Evolutionary conservation across 1,284 basidiomycete species (phyloP), one percentile per base, ranked within the genome.

Genomic region (Moesziomyces aphidis): DNA sequence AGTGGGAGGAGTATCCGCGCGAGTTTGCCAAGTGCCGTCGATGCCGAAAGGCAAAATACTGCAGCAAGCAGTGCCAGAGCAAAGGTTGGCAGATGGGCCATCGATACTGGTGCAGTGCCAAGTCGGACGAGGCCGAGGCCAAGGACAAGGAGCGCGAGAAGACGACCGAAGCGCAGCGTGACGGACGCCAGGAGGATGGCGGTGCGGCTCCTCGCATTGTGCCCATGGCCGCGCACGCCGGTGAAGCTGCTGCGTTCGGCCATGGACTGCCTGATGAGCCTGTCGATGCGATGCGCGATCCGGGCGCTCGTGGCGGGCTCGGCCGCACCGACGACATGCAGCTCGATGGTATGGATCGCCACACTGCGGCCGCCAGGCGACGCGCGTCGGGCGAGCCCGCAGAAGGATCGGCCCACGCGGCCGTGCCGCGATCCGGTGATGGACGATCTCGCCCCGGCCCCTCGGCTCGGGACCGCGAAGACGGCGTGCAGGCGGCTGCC

Each of bases 41-140:
- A 70, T 99, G 97, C 87, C 87, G 95, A 77, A 98, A 98, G 86
- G 96, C 96, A 11, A 99, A 99, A 86, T 99, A 99, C 85, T 99
- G 97, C 85, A 93, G 93, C 58, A 98, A 98, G 86, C 93, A 95
- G 77, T 99, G 97, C 85, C 96, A 99, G 87, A 94, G 92, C 80
- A 93, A 92, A 42, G 95, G 95, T 2, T 99, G 95, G 97, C 92
- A 92, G 73, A 94, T 95, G 81, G 96, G 97, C 0, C 96, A 99
- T 85, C 89, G 96, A 55, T 98, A 84, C 64, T 86, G 86, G 86
- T 86, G 82, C 75, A 83, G 81, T 39, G 73, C 81, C 28, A 73
- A 79, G 50, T 54, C 73, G 2, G 81, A 83, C 23, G 81, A 83
- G n/a, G 63, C 52, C 51, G 77, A 83, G 10, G 60, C 60, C 45